Conservation (phyloP, 2,329 filamentous ascomycete genomes). For the Colletotrichum navitas region DNA sequence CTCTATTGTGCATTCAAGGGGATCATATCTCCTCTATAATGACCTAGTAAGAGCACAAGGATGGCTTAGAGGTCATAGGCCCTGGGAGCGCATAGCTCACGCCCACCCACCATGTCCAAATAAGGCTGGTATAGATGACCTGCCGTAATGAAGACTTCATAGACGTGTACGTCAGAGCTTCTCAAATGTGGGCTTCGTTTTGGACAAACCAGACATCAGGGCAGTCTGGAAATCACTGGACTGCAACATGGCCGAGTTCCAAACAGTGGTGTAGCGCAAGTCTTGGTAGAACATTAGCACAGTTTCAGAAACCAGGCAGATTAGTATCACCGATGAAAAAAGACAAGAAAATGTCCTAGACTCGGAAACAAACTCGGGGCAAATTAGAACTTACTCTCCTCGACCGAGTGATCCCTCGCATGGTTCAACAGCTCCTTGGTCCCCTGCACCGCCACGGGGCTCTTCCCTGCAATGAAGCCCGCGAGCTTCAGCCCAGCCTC, state of each 20-base stretch:
- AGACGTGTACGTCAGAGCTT: constrained; percentile 71
- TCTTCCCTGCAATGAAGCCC: constrained; percentile 78
- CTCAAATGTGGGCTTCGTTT: constrained; percentile 83
- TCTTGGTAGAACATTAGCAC: constrained; percentile 56
- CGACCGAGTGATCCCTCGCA: constrained; percentile 81
- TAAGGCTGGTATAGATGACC: neutral
- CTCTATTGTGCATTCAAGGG: constrained; percentile 9
- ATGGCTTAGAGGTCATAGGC: neutral
- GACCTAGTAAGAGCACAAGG: neutral
- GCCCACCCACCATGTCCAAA: neutral
- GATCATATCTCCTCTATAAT: neutral
- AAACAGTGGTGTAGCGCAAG: constrained; percentile 85
- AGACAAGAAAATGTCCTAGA: neutral
- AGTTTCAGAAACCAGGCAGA: neutral
- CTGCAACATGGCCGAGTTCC: constrained; percentile 89
- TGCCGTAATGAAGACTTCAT: too few relatives aligned
- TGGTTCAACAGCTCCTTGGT: constrained; percentile 91
- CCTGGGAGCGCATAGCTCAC: neutral
- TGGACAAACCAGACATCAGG: constrained; percentile 81
- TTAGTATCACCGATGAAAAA: neutral
- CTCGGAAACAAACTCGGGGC: neutral
- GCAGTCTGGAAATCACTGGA: constrained; percentile 81
- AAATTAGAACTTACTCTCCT: constrained; percentile 71
- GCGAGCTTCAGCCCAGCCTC: constrained; percentile 74
- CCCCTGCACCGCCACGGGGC: constrained; percentile 86